Percentiles rank a stretch among this genome's conserved stretches.
Conservation (phyloP, 139 green algal genomes). For the Chlorella sp. region DNA sequence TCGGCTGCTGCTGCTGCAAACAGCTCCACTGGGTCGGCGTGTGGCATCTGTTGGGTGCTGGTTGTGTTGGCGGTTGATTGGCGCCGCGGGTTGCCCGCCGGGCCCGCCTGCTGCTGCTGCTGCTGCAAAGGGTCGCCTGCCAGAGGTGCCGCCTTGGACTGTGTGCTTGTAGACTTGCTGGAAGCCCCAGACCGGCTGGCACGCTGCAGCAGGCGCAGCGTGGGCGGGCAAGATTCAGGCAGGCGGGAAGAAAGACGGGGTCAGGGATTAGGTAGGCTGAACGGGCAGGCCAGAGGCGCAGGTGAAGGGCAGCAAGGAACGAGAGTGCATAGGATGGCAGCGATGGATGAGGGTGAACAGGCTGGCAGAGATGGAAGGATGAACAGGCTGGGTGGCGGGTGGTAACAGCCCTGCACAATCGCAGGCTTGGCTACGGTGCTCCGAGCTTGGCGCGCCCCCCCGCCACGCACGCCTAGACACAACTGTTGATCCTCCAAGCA, state of each 20-base stretch:
- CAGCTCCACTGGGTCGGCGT: not conserved
- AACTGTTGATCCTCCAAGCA: no score
- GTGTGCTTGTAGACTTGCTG: slow-evolving; percentile 7
- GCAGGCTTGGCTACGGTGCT: no score
- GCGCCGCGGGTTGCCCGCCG: slow-evolving; percentile 2
- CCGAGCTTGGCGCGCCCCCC: not conserved
- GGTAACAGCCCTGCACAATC: not conserved
- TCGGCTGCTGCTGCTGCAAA: slow-evolving; percentile 12
- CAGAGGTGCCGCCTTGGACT: not conserved
- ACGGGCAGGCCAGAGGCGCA: no score
- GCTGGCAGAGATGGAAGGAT: not conserved
- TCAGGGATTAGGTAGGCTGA: no score
- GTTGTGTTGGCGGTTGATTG: slow-evolving; percentile 30
- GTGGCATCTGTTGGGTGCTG: not conserved
- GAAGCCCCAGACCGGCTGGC: slow-evolving; percentile 21
- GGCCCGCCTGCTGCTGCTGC: not conserved
- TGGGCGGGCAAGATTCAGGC: not conserved
- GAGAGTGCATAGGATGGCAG: no score
- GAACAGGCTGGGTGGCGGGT: not conserved
- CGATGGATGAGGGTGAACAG: not conserved
- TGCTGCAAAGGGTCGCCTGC: not conserved
- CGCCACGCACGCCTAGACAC: not conserved
- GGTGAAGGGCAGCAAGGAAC: no score
- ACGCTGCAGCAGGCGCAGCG: not conserved
- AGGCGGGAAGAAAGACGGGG: no score